Percentiles rank a stretch among this genome's conserved stretches.
phyloP scores from a whole-genome alignment of 345 rosid species.

The Corchorus olitorius region DNA sequence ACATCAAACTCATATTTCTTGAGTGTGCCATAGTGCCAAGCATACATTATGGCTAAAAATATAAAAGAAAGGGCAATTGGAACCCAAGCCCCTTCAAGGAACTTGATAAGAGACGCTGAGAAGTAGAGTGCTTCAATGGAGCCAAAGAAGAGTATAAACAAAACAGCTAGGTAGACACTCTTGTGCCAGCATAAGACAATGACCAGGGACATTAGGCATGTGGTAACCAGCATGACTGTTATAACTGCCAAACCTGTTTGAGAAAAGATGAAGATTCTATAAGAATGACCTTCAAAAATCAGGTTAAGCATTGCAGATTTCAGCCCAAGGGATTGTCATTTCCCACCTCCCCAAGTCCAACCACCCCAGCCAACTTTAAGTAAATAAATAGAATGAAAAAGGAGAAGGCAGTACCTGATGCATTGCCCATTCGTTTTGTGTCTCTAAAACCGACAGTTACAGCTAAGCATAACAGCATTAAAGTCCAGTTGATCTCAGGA shows the following conservation, averaged over 20 bases:
- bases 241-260: slow-evolving; percentile 92
- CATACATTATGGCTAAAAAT: slow-evolving; percentile 74
- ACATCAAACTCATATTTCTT: slow-evolving; percentile 86
- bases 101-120: slow-evolving; percentile 96
- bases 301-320: not conserved
- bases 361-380: not conserved
- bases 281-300: not conserved
- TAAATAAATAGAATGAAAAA: not conserved
- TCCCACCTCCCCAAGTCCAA: not conserved
- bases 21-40: slow-evolving; percentile 94
- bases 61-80: slow-evolving; percentile 77
- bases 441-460: slow-evolving; percentile 91
- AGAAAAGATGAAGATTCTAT: slow-evolving; percentile 4
- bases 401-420: slow-evolving; percentile 60
- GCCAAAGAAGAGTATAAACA: slow-evolving; percentile 82
- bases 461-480: slow-evolving; percentile 93
- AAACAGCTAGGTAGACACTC: slow-evolving; percentile 57
- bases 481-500: slow-evolving; percentile 96
- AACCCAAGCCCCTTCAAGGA: slow-evolving; percentile 98
- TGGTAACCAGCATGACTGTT: slow-evolving; percentile 95
- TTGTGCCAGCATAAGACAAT: slow-evolving; percentile 93
- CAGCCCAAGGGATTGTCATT: not conserved
- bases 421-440: slow-evolving; percentile 89
- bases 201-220: slow-evolving; percentile 89
- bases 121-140: slow-evolving; percentile 86